Evolutionary conservation across 768 basidiomycete genomes (phyloP).

Genomic region (Lactarius vividus): DNA sequence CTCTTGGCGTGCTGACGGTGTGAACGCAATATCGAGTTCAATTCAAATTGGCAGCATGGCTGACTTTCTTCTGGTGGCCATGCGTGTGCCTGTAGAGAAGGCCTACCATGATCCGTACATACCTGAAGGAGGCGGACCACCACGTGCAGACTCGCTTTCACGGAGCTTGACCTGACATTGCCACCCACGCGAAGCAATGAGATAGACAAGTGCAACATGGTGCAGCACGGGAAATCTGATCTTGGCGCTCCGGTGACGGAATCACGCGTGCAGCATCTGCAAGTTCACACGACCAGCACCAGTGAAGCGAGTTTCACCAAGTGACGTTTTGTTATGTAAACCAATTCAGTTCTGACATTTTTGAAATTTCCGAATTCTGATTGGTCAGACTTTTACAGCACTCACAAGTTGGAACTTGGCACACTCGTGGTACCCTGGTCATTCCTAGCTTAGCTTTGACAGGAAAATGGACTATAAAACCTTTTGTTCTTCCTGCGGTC

Average conservation of each 20-base stretch:
- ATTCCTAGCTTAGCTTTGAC: neutral
- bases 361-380: neutral
- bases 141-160: neutral
- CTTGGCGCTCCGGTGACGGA: slow-evolving; percentile 1
- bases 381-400: neutral
- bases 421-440: neutral
- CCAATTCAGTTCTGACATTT: neutral
- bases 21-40: neutral
- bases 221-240: neutral
- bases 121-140: neutral
- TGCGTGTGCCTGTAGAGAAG: neutral
- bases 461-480: neutral
- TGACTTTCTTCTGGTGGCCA: neutral
- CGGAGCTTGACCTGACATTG: neutral
- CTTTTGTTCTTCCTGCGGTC: neutral
- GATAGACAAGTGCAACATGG: neutral
- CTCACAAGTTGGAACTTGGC: neutral
- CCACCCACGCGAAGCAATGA: neutral
- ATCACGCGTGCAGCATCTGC: neutral
- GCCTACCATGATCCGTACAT: neutral
- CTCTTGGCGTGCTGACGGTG: neutral
- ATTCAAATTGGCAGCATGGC: no score
- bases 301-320: no score
- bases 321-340: neutral
- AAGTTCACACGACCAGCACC: neutral